phyloP scores from a whole-genome alignment of 805 yeast species.

The Yamadazyma phyllophila region DNA sequence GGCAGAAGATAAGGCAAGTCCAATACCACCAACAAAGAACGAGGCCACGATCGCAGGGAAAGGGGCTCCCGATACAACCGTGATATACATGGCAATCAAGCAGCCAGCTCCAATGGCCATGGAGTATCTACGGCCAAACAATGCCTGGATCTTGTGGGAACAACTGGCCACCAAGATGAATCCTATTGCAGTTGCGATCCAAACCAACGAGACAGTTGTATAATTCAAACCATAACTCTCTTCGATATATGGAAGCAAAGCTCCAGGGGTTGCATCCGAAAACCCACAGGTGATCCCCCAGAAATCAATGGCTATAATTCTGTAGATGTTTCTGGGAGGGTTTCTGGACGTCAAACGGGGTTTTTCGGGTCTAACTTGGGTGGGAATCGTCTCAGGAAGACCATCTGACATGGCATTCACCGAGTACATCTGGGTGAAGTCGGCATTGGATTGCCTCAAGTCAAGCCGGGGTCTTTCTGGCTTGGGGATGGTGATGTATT shows the following conservation, averaged over 20 bases:
- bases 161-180: conserved; percentile 49
- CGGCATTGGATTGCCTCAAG: conserved; percentile 12
- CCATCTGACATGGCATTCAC: neutral
- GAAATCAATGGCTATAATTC: conserved; percentile 38
- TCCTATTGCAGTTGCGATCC: conserved; percentile 60
- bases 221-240: conserved; percentile 45
- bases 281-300: conserved; percentile 46
- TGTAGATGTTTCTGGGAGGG: conserved; percentile 43
- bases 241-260: conserved; percentile 56
- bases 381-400: neutral
- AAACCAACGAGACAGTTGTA: conserved; percentile 54
- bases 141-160: conserved; percentile 43
- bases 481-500: neutral
- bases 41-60: conserved; percentile 50
- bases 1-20: conserved; percentile 48
- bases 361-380: conserved; percentile 3
- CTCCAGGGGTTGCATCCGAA: conserved; percentile 60
- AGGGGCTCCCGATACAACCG: conserved; percentile 47
- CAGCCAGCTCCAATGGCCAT: conserved; percentile 35
- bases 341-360: conserved; percentile 36
- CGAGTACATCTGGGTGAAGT: conserved; percentile 7
- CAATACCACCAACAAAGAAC: conserved; percentile 59
- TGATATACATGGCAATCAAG: conserved; percentile 40
- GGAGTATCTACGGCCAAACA: conserved; percentile 42
- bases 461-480: conserved; percentile 11